Evolutionary conservation across 495 filamentous ascomycete genomes (phyloP), one percentile per base, ranked within the genome.

Genomic region (Neurospora sp.): DNA sequence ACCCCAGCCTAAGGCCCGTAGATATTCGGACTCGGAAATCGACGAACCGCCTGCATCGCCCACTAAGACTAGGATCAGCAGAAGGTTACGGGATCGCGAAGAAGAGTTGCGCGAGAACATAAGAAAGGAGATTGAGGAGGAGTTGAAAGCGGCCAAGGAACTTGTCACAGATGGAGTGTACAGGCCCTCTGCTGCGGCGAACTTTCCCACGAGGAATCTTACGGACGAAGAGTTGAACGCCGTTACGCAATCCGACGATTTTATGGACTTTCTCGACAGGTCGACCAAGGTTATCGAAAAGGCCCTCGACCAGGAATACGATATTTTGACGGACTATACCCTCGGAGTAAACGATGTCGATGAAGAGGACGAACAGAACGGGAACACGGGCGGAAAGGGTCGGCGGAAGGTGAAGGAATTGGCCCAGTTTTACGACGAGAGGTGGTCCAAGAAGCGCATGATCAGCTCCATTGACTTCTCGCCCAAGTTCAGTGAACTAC

Each of bases 371-470:
- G 94, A 96, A 76, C 92, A 93, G 76, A 88, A 87, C 39, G 89
- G 87, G 9, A 90, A 89, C 69, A 87, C 85, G 5, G 86, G 88
- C 54, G 92, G 91, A 14, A 93, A 92, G 80, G 92, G 92, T 70
- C 90, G 91, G 46, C 88, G 93, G 77, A 88, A 91, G 42, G 91
- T 98, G 74, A 92, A 90, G 78, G 95, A 99, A 81, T 83, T 97
- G 42, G 91, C 90, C 18, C 94, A 97, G 78, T 98, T 98, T 81
- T 97, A 91, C 81, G 93, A 98, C 77, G 94, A 97, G 74, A 85
- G 93, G 79, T 97, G 95, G 95, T 97, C 94, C 80, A 96, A 94
- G 83, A 97, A 97, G 83, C 90, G 96, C 74, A 97, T 97, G 93
- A 91, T 98, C 78, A 97, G 91, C 78, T 92, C 93, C 77, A 86